Conservation (phyloP, 2,329 filamentous ascomycete genomes). For the Fusarium sp. region DNA sequence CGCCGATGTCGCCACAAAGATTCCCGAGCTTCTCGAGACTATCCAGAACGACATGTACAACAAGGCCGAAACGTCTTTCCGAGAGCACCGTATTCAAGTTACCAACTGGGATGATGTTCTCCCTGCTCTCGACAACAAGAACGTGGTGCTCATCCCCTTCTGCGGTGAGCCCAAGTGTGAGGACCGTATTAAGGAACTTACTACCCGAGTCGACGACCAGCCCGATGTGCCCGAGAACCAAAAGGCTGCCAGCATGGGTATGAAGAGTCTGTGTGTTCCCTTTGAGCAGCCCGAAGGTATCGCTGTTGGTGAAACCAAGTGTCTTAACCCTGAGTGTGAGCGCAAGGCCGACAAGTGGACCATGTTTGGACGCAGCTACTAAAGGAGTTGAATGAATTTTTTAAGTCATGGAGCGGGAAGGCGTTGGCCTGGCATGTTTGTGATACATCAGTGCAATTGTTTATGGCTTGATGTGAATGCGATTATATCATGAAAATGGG, state of each 20-base stretch:
- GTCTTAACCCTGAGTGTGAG: constrained; percentile 86
- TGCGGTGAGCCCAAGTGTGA: constrained; percentile 86
- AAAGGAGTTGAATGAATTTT: constrained; percentile 41
- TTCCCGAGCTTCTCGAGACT: constrained; percentile 84
- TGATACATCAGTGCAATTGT: constrained; percentile 46
- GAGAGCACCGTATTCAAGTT: constrained; percentile 80
- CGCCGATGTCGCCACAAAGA: constrained; percentile 73
- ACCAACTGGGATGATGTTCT: constrained; percentile 92
- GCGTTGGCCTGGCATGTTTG: constrained; percentile 44
- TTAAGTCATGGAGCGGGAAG: constrained; percentile 39
- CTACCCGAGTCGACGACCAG: constrained; percentile 75
- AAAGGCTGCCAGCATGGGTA: constrained; percentile 67
- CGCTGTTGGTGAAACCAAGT: constrained; percentile 84
- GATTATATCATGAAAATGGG: constrained; percentile 41
- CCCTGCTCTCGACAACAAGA: constrained; percentile 89
- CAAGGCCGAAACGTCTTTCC: constrained; percentile 81
- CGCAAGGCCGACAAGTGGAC: constrained; percentile 83
- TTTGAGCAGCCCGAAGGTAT: constrained; percentile 88
- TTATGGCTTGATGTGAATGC: constrained; percentile 44
- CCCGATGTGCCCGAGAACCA: constrained; percentile 62
- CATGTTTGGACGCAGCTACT: constrained; percentile 86
- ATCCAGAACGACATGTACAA: constrained; percentile 85
- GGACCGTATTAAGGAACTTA: constrained; percentile 93
- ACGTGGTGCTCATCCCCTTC: constrained; percentile 90
- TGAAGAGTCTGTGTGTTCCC: constrained; percentile 75